A percentile compares a stretch with the other conserved stretches of the same genome.
Evolutionary conservation across 345 rosid species (phyloP).

Genomic region (Brassica nigra): DNA sequence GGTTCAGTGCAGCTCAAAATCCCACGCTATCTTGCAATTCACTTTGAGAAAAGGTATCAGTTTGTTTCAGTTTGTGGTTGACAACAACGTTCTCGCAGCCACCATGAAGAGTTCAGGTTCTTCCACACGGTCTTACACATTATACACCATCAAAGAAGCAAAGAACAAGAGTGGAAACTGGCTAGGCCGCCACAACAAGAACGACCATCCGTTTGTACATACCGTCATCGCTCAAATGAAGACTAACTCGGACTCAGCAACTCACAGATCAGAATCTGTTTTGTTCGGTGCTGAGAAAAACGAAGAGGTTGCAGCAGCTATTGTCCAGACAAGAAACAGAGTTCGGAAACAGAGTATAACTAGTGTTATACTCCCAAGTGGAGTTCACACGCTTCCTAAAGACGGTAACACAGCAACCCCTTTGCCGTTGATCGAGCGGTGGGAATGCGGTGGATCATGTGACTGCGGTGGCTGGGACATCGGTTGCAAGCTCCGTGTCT

Average conservation of each 20-base stretch:
- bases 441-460: conserved; percentile 76
- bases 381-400: conserved; percentile 68
- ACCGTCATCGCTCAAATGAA: conserved; percentile 65
- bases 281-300: conserved; percentile 51
- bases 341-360: conserved; percentile 24
- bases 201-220: conserved; percentile 50
- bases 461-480: conserved; percentile 99
- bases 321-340: conserved; percentile 46
- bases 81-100: conserved; percentile 68
- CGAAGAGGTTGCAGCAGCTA: conserved; percentile 79
- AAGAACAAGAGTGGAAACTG: conserved; percentile 56
- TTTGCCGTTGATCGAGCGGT: conserved; percentile 67
- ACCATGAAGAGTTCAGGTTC: conserved; percentile 52
- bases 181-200: conserved; percentile 63
- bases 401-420: conserved; percentile 49
- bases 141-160: conserved; percentile 67
- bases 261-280: conserved; percentile 57
- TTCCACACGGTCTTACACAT: conserved; percentile 48
- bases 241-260: conserved; percentile 41
- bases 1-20: conserved; percentile 19
- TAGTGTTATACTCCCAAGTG: conserved; percentile 72
- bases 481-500: conserved; percentile 68
- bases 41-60: conserved; percentile 68
- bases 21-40: conserved; percentile 62
- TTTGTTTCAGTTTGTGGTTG: conserved; percentile 68